Evolutionary conservation across 2,329 filamentous ascomycete species (phyloP), one percentile per base, ranked within the genome.

Genomic region (Pyrenochaeta sp.): DNA sequence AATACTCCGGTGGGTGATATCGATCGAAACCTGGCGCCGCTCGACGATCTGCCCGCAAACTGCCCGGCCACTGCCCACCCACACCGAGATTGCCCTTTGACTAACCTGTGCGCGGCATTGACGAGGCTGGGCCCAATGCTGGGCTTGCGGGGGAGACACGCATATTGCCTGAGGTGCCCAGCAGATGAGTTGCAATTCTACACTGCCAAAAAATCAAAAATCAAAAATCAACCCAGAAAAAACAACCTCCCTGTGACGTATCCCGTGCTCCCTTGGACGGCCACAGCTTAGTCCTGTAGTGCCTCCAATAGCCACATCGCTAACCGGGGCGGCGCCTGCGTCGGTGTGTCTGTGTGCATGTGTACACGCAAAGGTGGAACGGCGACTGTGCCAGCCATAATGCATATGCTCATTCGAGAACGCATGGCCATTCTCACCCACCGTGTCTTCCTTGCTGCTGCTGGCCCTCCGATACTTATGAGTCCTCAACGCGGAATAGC

Each of bases 1-100:
- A 75, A 73, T 66, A 62, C 66, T 74, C 71, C 72, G 71, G 71
- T 63, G 66, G 61, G 58, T 67, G 61, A 63, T 63, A 64, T 63
- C 61, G 66, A 71, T 66, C 68, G 54, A 60, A 53, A 53, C 60
- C 64, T 63, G 66, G 67, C 61, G 62, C 66, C 63, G 65, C 4
- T 66, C 45, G 63, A 66, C 54, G 72, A 74, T 75, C 71, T 62
- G 57, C 58, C 66, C 67, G 61, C 42, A 72, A 74, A 75, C 62
- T 71, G 66, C 64, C 72, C 70, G 72, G 73, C 52, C 60, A 62
- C n/a, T 58, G 59, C 56, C 60, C 58, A 27, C 23, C 23, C 23
- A 55, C 62, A 55, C 62, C 60, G 60, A 66, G 57, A 66, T 70
- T 66, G 65, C 58, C 35, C 57, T 45, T 27, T 27, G 4, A 27